phyloP scores from a whole-genome alignment of 179 eudicot genomes.

The Spinacia oleracea region DNA sequence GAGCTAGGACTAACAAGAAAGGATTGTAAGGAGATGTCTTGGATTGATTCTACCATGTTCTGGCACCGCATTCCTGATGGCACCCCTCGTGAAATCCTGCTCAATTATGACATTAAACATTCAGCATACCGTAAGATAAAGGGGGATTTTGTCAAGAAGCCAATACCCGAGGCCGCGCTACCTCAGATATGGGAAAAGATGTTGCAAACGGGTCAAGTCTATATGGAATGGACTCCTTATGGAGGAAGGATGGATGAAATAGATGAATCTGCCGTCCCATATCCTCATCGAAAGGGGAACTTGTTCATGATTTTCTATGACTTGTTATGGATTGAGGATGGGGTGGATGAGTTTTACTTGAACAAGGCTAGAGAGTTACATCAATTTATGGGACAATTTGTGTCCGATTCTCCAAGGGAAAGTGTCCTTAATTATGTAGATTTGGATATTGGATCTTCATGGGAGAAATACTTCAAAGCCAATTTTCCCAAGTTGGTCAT shows the following conservation, averaged over 20 bases:
- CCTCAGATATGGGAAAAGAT: conserved; percentile 7
- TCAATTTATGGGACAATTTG: conserved; percentile 10
- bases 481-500: conserved; percentile 15
- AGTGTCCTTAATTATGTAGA: conserved; percentile 11
- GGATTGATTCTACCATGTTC: conserved; percentile 10
- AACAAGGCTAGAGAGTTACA: conserved; percentile 3
- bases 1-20: not conserved
- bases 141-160: conserved; percentile 21
- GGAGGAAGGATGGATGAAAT: conserved; percentile 12
- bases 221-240: conserved; percentile 13
- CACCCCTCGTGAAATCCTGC: conserved; percentile 16
- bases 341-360: not conserved
- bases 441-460: conserved; percentile 11
- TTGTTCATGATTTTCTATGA: conserved; percentile 7
- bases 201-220: not conserved
- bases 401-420: conserved; percentile 11
- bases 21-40: conserved; percentile 8
- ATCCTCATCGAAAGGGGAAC: conserved; percentile 5
- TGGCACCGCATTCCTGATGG: conserved; percentile 15
- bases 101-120: not conserved
- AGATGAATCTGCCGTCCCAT: conserved; percentile 2
- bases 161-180: conserved; percentile 12
- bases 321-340: conserved; percentile 8
- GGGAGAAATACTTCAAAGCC: conserved; percentile 3
- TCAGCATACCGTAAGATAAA: conserved; percentile 7